Evolutionary conservation across 805 yeast species (phyloP).

Genomic region (Yarrowia divulgata): DNA sequence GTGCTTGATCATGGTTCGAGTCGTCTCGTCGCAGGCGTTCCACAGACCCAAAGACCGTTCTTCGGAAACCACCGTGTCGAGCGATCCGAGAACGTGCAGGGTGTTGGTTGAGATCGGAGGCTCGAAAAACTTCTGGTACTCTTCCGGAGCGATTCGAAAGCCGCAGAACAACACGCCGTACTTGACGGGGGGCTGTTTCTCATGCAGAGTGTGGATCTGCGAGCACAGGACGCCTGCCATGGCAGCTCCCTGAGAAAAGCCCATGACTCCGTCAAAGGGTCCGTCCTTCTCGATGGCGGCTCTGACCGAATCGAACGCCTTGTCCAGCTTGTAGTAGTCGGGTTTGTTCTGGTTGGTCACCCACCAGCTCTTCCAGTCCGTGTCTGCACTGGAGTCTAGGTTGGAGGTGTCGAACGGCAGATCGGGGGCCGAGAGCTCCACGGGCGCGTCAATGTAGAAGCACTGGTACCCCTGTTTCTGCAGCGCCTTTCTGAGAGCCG

Average conservation of each 20-base stretch:
- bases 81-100: conserved; percentile 84
- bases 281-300: conserved; percentile 68
- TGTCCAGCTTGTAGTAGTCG: conserved; percentile 49
- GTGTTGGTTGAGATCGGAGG: conserved; percentile 53
- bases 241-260: conserved; percentile 96
- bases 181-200: conserved; percentile 62
- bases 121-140: conserved; percentile 49
- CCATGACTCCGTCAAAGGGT: conserved; percentile 88
- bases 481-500: conserved; percentile 83
- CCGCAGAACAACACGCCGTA: conserved; percentile 84
- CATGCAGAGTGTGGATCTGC: conserved; percentile 62
- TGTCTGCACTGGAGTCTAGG: conserved; percentile 57
- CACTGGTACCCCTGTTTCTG: conserved; percentile 71
- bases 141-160: conserved; percentile 47
- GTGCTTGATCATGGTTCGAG: conserved; percentile 66
- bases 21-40: conserved; percentile 56
- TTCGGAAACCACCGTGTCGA: conserved; percentile 84
- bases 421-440: conserved; percentile 67
- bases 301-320: conserved; percentile 60
- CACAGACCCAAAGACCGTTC: conserved; percentile 70
- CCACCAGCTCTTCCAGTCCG: conserved; percentile 79
- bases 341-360: conserved; percentile 56
- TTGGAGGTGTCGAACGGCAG: conserved; percentile 72
- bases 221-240: conserved; percentile 74
- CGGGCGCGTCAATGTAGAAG: conserved; percentile 82